phyloP scores from a whole-genome alignment of 2,329 filamentous ascomycete genomes.

The Daldinia sp. region DNA sequence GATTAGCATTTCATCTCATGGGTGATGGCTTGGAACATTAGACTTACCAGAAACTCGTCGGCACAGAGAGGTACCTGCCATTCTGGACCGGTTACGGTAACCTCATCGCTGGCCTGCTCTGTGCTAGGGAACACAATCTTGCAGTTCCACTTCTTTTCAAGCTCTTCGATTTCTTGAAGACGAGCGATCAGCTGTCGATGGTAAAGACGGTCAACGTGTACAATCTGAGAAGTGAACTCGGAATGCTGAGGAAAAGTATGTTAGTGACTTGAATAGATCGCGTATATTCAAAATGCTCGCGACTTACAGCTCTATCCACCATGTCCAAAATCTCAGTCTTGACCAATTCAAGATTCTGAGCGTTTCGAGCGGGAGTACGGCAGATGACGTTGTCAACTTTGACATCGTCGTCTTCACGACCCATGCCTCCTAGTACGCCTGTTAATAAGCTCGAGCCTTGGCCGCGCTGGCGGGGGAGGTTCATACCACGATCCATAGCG shows the following conservation, averaged over 20 bases:
- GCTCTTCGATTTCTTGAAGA: conserved; percentile 86
- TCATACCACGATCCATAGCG: conserved; percentile 88
- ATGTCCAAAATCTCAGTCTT: conserved; percentile 99
- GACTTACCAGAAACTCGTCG: conserved; percentile 83
- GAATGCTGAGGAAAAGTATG: conserved; percentile 69
- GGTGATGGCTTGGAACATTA: background rate
- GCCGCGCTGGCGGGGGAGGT: background rate
- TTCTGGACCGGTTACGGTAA: conserved; percentile 94
- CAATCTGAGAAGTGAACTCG: conserved; percentile 93
- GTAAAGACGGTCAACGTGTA: conserved; percentile 92
- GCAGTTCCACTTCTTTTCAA: conserved; percentile 99
- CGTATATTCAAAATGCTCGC: background rate
- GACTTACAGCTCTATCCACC: conserved; percentile 88
- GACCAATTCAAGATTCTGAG: conserved; percentile 93
- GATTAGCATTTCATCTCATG: conserved; percentile 44
- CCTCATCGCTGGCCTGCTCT: conserved; percentile 94
- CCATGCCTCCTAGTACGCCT: conserved; percentile 67
- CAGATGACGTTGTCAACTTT: conserved; percentile 99
- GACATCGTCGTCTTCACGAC: conserved; percentile 96
- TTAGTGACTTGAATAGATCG: conserved; percentile 13
- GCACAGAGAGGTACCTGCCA: conserved; percentile 98
- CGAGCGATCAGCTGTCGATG: conserved; percentile 92
- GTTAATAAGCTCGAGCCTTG: conserved; percentile 41
- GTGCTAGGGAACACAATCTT: conserved; percentile 99
- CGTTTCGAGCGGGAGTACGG: conserved; percentile 94